Conservation (phyloP, 2,329 filamentous ascomycete genomes). For the Fusarium falciforme region DNA sequence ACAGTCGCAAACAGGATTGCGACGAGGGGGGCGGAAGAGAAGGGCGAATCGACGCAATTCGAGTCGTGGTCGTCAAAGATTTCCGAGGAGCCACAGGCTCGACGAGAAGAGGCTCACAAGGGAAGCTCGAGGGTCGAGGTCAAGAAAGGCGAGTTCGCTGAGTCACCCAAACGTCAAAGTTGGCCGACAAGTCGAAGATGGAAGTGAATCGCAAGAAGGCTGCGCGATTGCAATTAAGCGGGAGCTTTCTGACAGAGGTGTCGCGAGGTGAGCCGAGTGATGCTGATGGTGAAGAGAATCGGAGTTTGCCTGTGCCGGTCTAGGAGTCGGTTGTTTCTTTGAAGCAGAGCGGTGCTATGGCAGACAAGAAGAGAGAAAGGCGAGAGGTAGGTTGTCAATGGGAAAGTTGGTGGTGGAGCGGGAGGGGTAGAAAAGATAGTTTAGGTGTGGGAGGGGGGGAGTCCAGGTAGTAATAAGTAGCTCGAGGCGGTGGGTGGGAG, state of each 20-base stretch:
- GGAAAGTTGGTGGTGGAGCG: conserved; percentile 43
- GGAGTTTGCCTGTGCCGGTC: conserved; percentile 14
- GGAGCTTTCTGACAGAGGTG: conserved; percentile 2
- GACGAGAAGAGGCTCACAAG: conserved; percentile 2
- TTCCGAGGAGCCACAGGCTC: conserved; percentile 17
- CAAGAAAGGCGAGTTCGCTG: conserved; percentile 22
- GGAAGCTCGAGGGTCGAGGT: conserved; percentile 28
- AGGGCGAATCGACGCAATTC: conserved; percentile 19
- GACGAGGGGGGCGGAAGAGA: not conserved
- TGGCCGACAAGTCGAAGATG: not conserved
- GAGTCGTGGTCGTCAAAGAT: not conserved
- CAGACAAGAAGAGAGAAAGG: conserved; percentile 32
- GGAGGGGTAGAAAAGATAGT: conserved; percentile 42
- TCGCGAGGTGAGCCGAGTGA: conserved; percentile 7
- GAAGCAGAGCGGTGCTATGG: conserved; percentile 27
- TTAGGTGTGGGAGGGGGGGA: conserved; percentile 40
- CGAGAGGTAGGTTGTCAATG: conserved; percentile 41
- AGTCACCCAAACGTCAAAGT: conserved; percentile 31
- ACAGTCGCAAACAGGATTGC: conserved; percentile 8
- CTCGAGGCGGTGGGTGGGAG: conserved; percentile 24
- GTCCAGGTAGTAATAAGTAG: conserved; percentile 44
- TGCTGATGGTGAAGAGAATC: conserved; percentile 11
- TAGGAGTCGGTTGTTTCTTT: conserved; percentile 21
- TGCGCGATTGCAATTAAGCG: conserved; percentile 19
- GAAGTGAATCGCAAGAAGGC: conserved; percentile 31